These are phyloP conservation scores for Graphium sp. DNA, from an alignment of 2,329 filamentous ascomycete genomes.

Conservation along the genomic window DNA sequence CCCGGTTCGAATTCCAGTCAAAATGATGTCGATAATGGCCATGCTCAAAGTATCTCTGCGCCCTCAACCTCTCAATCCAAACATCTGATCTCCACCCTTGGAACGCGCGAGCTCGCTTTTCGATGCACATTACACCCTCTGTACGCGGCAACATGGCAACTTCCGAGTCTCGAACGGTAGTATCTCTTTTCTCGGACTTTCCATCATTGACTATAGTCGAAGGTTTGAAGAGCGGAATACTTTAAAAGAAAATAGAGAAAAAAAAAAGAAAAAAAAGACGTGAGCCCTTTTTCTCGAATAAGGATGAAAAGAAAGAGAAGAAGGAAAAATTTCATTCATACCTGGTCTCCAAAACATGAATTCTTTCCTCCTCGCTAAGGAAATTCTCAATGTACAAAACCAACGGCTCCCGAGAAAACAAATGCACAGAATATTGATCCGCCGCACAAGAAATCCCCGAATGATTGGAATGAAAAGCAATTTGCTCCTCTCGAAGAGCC, in stretches of 20 bases:
- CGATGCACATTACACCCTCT: conserved; percentile 24
- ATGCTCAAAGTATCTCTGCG: conserved; percentile 27
- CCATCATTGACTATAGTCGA: conserved; percentile 32
- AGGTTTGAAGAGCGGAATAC: conserved; percentile 28
- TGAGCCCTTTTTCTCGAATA: not conserved
- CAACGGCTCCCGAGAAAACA: conserved; percentile 25
- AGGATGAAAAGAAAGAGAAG: conserved; percentile 1
- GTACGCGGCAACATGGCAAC: conserved; percentile 33
- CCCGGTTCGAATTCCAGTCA: conserved; percentile 27
- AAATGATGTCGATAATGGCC: conserved; percentile 37
- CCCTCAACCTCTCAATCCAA: conserved; percentile 33
- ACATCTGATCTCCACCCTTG: conserved; percentile 36
- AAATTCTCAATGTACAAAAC: conserved; percentile 38
- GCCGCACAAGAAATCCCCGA: conserved; percentile 17
- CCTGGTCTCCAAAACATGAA: conserved; percentile 33
- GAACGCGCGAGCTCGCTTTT: conserved; percentile 25
- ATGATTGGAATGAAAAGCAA: conserved; percentile 16
- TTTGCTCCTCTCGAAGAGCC: no score
- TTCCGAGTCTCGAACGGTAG: conserved; percentile 29
- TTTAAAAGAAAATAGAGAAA: conserved; percentile 9
- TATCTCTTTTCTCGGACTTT: conserved; percentile 20
- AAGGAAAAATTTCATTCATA: conserved; percentile 10
- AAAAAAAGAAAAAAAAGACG: conserved; percentile 1
- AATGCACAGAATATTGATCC: conserved; percentile 26
- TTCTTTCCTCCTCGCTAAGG: conserved; percentile 23